Percentiles rank a stretch among this genome's conserved stretches.
These are phyloP conservation scores for Henckelia pumila DNA, from an alignment of 257 asterid species.

Conservation along the genomic window DNA sequence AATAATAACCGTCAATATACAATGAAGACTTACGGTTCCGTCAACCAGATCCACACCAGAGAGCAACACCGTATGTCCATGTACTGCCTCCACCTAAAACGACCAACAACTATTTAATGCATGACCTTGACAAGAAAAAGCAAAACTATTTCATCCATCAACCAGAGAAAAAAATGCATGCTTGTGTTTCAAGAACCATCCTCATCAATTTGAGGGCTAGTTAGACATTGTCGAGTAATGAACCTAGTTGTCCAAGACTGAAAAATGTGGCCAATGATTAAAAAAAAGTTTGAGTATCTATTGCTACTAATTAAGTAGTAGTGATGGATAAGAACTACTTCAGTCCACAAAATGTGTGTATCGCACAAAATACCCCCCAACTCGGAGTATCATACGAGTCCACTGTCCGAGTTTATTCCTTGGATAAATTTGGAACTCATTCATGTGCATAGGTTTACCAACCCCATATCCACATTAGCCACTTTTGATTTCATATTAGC, in stretches of 20 bases:
- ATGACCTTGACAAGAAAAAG: slow-evolving; percentile 2
- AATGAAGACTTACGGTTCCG: slow-evolving; percentile 67
- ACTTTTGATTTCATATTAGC: not conserved
- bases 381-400: no score
- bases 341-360: no score
- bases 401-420: no score
- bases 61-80: slow-evolving; percentile 54
- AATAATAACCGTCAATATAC: not conserved
- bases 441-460: no score
- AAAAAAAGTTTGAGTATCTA: no score
- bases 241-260: slow-evolving; percentile 2
- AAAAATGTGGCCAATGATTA: not conserved
- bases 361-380: no score
- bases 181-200: slow-evolving; percentile 7
- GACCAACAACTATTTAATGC: slow-evolving; percentile 14
- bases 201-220: not conserved
- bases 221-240: slow-evolving; percentile 2
- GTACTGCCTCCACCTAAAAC: slow-evolving; percentile 69
- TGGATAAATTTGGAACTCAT: no score
- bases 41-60: slow-evolving; percentile 97
- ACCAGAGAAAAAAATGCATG: slow-evolving; percentile 8
- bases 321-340: no score
- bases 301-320: no score
- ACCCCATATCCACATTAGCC: not conserved
- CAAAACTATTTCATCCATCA: no score